phyloP scores from a whole-genome alignment of 768 basidiomycete genomes.

The Leccinellum luteum region DNA sequence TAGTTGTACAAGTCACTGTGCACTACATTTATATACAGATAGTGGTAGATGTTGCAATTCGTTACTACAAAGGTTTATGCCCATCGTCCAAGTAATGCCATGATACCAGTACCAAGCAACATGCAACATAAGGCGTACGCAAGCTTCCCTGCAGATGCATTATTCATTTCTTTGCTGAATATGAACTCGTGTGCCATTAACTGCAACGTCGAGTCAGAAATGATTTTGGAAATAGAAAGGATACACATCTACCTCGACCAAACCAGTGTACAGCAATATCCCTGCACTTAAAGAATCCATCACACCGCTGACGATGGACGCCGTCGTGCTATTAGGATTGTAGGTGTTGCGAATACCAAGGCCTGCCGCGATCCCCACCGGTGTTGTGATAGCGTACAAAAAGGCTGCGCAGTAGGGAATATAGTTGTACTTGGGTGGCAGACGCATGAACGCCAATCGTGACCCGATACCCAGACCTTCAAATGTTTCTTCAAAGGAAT shows the following conservation, averaged over 20 bases:
- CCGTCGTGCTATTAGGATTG: slow-evolving; percentile 74
- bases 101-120: slow-evolving; percentile 80
- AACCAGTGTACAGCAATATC: slow-evolving; percentile 83
- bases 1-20: neutral
- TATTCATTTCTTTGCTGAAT: slow-evolving; percentile 83
- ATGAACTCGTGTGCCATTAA: slow-evolving; percentile 94
- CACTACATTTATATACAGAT: neutral
- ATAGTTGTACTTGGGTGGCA: slow-evolving; percentile 53
- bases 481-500: slow-evolving; percentile 65
- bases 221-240: neutral
- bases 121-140: slow-evolving; percentile 74
- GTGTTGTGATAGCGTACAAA: slow-evolving; percentile 76
- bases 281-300: slow-evolving; percentile 86
- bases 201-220: slow-evolving; percentile 34
- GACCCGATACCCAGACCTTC: slow-evolving; percentile 94
- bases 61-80: slow-evolving; percentile 49
- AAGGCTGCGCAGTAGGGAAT: slow-evolving; percentile 59
- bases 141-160: slow-evolving; percentile 62
- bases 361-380: slow-evolving; percentile 84
- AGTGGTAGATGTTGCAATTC: neutral
- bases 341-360: slow-evolving; percentile 74
- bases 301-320: slow-evolving; percentile 79
- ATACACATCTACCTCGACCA: slow-evolving; percentile 61
- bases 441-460: slow-evolving; percentile 73
- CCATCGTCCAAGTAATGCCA: slow-evolving; percentile 91